Base-by-base conservation (phyloP, 441 rosid species). In the Isatis lusitanica region DNA sequence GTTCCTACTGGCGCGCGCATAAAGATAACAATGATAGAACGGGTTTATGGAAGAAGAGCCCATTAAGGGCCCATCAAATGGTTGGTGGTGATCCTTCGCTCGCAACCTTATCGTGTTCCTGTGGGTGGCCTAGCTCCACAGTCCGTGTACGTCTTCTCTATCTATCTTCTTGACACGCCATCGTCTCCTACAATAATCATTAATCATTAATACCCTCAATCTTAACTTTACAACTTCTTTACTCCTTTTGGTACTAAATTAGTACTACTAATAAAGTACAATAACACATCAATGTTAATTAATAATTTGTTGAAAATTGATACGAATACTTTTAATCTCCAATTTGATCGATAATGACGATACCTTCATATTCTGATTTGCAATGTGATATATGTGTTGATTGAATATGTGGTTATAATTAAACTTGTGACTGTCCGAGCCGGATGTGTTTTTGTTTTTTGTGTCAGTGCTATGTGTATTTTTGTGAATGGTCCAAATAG, bases 61-160 rank as follows among this genome's bases (percentile, higher is more conserved):
- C 76, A 77, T 40, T 77, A 71, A 71, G 17, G 77, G 80, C 80
- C 76, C 73, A 66, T 11, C 15, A 0, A 76, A 46, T 51, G 57
- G 43, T 48, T 77, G 72, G 76, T 74, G 52, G 48, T 68, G 64
- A 35, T 60, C 53, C 17, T 58, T 58, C 31, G 53, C 51, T 47
- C 30, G 62, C 47, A 33, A 68, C 55, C 76, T 71, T 71, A 71
- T 71, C 80, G 68, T 58, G 9, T 70, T 58, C 42, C 13, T 43
- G 80, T 76, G 71, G 39, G 38, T 70, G 71, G 44, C 75, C 39
- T 55, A 31, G 62, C 67, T 71, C 63, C 61, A 56, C 13, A 28
- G 36, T 63, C 46, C 79, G 79, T 75, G 66, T 47, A 75, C 79
- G 79, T 36, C 24, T 21, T 21, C 59, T 75, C 65, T 66, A 0